Evolutionary conservation across 2,329 filamentous ascomycete species (phyloP), one percentile per base, ranked within the genome.

Genomic region (Xylaria sp.): DNA sequence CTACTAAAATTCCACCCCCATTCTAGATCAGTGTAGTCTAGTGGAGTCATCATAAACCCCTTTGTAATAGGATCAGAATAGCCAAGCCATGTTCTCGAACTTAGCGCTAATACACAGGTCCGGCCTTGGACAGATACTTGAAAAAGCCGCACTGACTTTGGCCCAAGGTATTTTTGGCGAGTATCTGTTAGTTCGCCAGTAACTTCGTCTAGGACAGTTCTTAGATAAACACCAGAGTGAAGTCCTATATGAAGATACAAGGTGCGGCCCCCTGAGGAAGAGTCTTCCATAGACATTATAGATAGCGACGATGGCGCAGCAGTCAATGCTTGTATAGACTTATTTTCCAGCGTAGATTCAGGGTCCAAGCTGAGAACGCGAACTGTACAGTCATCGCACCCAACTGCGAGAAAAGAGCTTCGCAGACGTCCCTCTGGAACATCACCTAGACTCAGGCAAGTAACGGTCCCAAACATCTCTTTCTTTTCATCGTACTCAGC

Each of bases 1-100:
- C 94, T 97, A 79, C 93, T 95, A 78, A 99, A 98, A 75, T 96
- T 97, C 91, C 94, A 97, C 3, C 93, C 94, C 85, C 93, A 98
- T 79, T 97, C 94, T 32, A 99, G 87, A 48, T 92, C 90, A 62
- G 91, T 90, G 76, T 97, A 98, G 79, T 93, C 93, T 35, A 99
- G 83, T 0, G 97, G 96, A 0, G 95, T 98, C 73, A 98, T 90
- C 81, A 97, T 93, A 76, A 98, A 97, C 44, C 91, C 91, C 77
- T 93, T 93, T 2, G 92, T 94, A 68, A 94, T 91, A 1, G 92
- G 90, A 75, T 98, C 93, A 0, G 94, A 92, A 78, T 98, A 98
- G 51, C 94, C 95, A 3, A 99, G 86, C 94, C 95, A 99, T n/a
- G 96, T 92, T 65, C 95, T 90, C 18, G 94, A 97, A 79, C 94